These are phyloP conservation scores for Euphorbia corollata DNA, from an alignment of 441 rosid species.

Conservation along the genomic window DNA sequence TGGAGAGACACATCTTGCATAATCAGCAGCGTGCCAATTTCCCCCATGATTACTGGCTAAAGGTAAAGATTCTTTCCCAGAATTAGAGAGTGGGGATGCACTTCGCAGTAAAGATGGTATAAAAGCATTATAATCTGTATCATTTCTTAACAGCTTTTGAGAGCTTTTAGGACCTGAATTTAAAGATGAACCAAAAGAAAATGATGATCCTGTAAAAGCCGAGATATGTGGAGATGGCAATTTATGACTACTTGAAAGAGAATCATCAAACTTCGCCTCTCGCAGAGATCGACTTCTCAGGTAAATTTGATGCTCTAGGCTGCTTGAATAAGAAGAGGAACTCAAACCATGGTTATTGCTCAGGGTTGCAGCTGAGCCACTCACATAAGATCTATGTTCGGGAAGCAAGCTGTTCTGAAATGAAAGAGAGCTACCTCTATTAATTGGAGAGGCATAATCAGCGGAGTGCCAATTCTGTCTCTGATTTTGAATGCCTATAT, in stretches of 20 bases:
- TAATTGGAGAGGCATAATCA: slow-evolving; percentile 30
- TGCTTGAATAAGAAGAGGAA: slow-evolving; percentile 25
- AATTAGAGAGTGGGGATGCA: slow-evolving; percentile 32
- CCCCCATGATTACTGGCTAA: slow-evolving; percentile 23
- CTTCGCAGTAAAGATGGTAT: slow-evolving; percentile 32
- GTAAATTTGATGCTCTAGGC: slow-evolving; percentile 19
- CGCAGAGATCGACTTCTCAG: slow-evolving; percentile 17
- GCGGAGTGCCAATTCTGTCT: slow-evolving; percentile 28
- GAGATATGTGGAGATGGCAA: slow-evolving; percentile 27
- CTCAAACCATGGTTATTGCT: slow-evolving; percentile 26
- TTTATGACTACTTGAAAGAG: slow-evolving; percentile 18
- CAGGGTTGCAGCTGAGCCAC: slow-evolving; percentile 27
- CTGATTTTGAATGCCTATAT: slow-evolving; percentile 31
- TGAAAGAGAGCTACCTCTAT: slow-evolving; percentile 31
- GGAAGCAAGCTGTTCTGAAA: slow-evolving; percentile 38
- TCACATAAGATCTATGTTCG: slow-evolving; percentile 33
- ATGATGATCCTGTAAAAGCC: slow-evolving; percentile 36
- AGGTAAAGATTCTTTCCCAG: slow-evolving; percentile 31
- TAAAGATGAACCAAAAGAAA: slow-evolving; percentile 30
- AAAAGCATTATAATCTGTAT: slow-evolving; percentile 25
- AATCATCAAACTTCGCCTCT: slow-evolving; percentile 20
- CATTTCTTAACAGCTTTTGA: slow-evolving; percentile 29
- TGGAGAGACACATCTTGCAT: slow-evolving; percentile 32
- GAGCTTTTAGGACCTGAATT: slow-evolving; percentile 30
- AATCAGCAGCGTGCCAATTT: slow-evolving; percentile 28